These are phyloP conservation scores for Cymbopogon flexuosus DNA, from an alignment of 202 grass and related monocot genomes.

Conservation along the genomic window DNA sequence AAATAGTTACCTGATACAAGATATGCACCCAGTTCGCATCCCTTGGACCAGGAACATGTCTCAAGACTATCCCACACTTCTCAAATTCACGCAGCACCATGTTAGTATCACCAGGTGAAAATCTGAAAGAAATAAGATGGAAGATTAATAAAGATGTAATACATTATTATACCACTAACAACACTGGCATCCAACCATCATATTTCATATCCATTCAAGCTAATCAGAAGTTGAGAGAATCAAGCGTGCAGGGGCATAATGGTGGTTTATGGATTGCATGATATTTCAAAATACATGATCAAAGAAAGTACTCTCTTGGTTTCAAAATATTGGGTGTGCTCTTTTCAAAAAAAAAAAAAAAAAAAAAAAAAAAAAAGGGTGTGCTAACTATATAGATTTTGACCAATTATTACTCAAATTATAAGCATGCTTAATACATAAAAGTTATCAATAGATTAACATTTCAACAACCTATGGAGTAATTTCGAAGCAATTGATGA, in stretches of 20 bases:
- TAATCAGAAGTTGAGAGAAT: background rate
- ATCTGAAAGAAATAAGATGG: slow-evolving; percentile 40
- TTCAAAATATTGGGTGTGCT: background rate
- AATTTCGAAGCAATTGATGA: background rate
- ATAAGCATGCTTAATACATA: background rate
- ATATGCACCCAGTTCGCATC: slow-evolving; percentile 96
- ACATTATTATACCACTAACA: background rate
- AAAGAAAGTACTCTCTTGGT: background rate
- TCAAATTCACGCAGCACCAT: slow-evolving; percentile 84
- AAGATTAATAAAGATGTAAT: slow-evolving; percentile 1
- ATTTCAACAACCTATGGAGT: background rate
- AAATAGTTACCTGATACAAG: slow-evolving; percentile 72
- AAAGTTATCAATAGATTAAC: background rate
- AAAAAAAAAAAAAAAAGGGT: no score
- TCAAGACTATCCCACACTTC: slow-evolving; percentile 85
- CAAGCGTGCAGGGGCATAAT: background rate
- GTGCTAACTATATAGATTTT: background rate
- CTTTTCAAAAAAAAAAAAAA: no score
- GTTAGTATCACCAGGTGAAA: slow-evolving; percentile 68
- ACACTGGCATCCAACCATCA: background rate
- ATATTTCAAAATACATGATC: background rate
- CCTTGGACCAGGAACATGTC: slow-evolving; percentile 72
- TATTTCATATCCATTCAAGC: background rate
- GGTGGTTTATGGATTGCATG: background rate
- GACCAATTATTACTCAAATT: background rate